A percentile compares a stretch with the other conserved stretches of the same genome.
These are phyloP conservation scores for Fonticula alba DNA, from an alignment of 78 protist species.

Conservation along the genomic window DNA sequence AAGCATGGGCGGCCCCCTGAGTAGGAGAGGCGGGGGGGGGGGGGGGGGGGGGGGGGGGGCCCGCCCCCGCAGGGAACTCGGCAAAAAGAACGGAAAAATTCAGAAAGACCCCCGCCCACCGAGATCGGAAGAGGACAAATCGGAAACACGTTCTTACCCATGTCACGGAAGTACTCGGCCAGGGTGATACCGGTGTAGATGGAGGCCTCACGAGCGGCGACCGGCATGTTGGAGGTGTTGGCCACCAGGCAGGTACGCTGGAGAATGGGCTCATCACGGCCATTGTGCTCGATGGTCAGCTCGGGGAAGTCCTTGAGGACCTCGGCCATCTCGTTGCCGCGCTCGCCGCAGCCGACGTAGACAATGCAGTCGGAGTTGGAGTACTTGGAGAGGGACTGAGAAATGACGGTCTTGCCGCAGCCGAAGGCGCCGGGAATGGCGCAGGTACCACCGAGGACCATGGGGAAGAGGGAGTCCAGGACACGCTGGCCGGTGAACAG, in stretches of 20 bases:
- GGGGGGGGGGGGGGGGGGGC: not conserved
- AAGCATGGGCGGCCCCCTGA: too few species aligned
- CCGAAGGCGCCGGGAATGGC: slow-evolving; percentile 99
- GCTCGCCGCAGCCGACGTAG: slow-evolving; percentile 97
- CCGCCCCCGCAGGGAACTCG: slow-evolving; percentile 94
- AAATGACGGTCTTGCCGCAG: slow-evolving; percentile 99
- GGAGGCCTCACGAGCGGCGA: slow-evolving; percentile 99
- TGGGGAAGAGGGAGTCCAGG: slow-evolving; percentile 97
- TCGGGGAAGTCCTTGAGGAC: slow-evolving; percentile 98
- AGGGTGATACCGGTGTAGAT: slow-evolving; percentile 97
- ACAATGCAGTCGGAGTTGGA: slow-evolving; percentile 97
- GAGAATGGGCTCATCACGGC: slow-evolving; percentile 84
- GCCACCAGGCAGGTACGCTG: slow-evolving; percentile 98
- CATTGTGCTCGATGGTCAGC: slow-evolving; percentile 37
- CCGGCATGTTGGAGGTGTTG: slow-evolving; percentile 99
- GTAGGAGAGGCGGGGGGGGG: too few species aligned
- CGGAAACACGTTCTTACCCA: slow-evolving; percentile 96
- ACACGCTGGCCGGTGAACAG: slow-evolving; percentile 95
- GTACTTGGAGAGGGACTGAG: slow-evolving; percentile 97
- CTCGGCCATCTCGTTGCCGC: slow-evolving; percentile 99
- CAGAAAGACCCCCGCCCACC: slow-evolving; percentile 99
- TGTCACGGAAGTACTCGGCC: slow-evolving; percentile 96
- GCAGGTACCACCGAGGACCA: slow-evolving; percentile 97
- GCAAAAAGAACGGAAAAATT: slow-evolving; percentile 99
- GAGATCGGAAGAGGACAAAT: slow-evolving; percentile 97